phyloP scores from a whole-genome alignment of 2,329 filamentous ascomycete genomes.

The Fusarium fracticaudum region DNA sequence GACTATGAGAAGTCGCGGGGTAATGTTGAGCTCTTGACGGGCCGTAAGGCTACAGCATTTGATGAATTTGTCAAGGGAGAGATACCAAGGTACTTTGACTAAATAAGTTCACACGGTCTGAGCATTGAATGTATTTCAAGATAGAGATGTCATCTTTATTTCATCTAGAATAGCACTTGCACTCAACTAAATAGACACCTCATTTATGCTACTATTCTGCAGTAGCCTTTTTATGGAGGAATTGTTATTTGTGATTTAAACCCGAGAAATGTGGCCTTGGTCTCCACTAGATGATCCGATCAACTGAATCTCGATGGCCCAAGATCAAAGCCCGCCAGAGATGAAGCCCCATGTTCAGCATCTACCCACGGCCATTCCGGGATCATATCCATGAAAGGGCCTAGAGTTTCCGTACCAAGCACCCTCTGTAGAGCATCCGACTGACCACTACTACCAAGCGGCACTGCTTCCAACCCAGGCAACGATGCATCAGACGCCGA shows the following conservation, averaged over 20 bases:
- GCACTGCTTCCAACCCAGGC: fast-evolving
- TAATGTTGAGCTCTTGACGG: not conserved
- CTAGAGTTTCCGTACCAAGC: not conserved
- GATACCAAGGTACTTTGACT: not conserved
- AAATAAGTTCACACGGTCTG: not conserved
- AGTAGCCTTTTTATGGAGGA: fast-evolving
- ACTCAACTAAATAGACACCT: not conserved
- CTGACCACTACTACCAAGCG: not conserved
- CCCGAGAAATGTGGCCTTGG: fast-evolving
- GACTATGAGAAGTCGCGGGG: not conserved
- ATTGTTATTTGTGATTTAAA: not conserved
- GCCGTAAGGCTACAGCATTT: not conserved
- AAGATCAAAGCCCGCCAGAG: not conserved
- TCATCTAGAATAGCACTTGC: not conserved
- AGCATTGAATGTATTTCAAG: not conserved
- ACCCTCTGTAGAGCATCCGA: not conserved
- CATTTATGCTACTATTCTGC: no score
- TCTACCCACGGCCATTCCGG: not conserved
- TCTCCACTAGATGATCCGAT: not conserved
- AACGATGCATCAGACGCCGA: not conserved
- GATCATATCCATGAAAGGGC: not conserved
- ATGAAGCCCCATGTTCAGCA: not conserved
- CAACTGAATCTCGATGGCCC: not conserved
- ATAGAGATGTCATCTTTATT: no score
- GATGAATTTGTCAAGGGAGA: not conserved